Evolutionary conservation across 495 filamentous ascomycete genomes (phyloP).

Genomic region (Daldinia concentrica): DNA sequence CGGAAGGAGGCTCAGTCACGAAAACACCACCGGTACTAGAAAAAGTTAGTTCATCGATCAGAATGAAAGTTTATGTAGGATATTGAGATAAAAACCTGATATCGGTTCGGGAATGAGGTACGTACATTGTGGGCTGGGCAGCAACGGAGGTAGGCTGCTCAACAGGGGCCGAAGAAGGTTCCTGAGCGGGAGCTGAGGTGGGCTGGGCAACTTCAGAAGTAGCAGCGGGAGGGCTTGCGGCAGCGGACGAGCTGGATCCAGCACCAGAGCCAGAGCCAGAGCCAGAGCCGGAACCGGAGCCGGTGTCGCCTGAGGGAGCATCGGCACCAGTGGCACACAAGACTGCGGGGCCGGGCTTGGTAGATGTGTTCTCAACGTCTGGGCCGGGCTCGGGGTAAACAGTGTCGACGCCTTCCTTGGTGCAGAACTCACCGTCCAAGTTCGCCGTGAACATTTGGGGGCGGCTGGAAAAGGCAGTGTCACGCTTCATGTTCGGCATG

Average conservation of each 20-base stretch:
- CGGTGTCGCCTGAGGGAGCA: constrained; percentile 40
- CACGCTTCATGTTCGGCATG: constrained; percentile 39
- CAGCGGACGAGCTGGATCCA: constrained; percentile 19
- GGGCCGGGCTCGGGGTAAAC: constrained; percentile 78
- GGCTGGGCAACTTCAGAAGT: not conserved
- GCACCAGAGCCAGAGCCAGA: constrained; percentile 28
- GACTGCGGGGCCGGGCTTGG: constrained; percentile 44
- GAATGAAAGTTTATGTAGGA: constrained; percentile 16
- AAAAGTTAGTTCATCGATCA: constrained; percentile 28
- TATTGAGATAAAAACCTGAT: no score
- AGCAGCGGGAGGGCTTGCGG: constrained; percentile 5
- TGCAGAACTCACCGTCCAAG: constrained; percentile 62
- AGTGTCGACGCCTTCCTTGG: constrained; percentile 63
- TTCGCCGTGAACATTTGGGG: constrained; percentile 70
- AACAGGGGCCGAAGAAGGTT: not conserved
- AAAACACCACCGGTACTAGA: constrained; percentile 49
- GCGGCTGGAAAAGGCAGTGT: constrained; percentile 57
- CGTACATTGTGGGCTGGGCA: constrained; percentile 24
- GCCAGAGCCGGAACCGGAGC: constrained; percentile 38
- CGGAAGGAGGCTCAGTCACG: constrained; percentile 40
- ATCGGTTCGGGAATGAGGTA: no score
- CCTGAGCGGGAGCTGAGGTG: constrained; percentile 1
- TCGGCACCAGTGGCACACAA: constrained; percentile 49
- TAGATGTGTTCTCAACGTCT: constrained; percentile 59
- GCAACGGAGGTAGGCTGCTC: not conserved